Conservation (phyloP, 192 early-diverging fungal genomes). For the Jimgerdemannia flammicorona region DNA sequence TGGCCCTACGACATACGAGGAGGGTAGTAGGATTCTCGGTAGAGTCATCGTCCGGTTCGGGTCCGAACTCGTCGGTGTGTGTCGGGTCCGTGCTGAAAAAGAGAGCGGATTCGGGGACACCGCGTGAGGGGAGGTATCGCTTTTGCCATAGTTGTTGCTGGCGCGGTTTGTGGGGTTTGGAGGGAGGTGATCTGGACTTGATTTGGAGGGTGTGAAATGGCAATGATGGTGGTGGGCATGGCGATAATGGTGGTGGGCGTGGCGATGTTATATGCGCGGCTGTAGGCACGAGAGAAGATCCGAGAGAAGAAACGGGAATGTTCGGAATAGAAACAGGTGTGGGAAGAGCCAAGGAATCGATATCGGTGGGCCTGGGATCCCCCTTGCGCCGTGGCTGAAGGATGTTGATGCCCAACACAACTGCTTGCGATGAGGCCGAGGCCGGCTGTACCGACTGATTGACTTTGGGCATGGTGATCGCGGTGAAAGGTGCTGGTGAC, state of each 20-base stretch:
- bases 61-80: not conserved
- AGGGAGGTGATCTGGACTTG: not conserved
- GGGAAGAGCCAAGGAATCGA: not conserved
- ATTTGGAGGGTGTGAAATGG: too few relatives aligned
- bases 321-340: not conserved
- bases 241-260: not conserved
- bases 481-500: too few relatives aligned
- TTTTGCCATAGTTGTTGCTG: not conserved
- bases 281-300: not conserved
- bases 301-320: not conserved
- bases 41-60: not conserved
- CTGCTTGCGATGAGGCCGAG: too few relatives aligned
- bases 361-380: not conserved
- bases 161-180: not conserved
- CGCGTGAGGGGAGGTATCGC: not conserved
- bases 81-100: not conserved
- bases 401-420: not conserved
- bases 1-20: not conserved
- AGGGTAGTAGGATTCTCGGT: not conserved
- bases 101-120: not conserved
- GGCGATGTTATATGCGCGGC: not conserved
- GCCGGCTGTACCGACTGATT: not conserved
- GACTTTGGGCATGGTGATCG: too few relatives aligned
- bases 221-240: not conserved
- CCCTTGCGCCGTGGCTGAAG: not conserved